Evolutionary conservation across 1,139 yeast species (phyloP).

Genomic region (Suhomyces guaymorum): DNA sequence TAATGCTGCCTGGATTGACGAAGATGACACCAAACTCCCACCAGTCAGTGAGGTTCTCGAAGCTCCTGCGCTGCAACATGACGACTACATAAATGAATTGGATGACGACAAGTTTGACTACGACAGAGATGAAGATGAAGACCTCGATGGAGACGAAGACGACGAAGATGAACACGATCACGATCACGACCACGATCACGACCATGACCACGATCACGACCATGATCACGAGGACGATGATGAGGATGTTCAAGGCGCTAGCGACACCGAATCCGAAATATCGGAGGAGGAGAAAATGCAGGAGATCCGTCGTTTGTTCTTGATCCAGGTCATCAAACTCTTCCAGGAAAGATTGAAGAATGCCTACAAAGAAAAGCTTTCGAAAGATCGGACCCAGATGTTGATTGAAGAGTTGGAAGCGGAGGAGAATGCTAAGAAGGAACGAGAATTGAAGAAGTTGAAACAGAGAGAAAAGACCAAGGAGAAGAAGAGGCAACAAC

Average conservation of each 20-base stretch:
- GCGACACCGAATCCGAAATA: slow-evolving; percentile 46
- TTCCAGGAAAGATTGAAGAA: slow-evolving; percentile 69
- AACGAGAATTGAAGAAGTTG: slow-evolving; percentile 68
- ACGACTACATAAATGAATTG: not conserved
- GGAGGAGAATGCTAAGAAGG: slow-evolving; percentile 68
- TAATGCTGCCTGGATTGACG: slow-evolving; percentile 25
- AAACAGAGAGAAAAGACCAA: slow-evolving; percentile 75
- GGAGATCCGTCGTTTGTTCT: slow-evolving; percentile 75
- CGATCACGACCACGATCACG: slow-evolving; percentile 30
- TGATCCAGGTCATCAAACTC: slow-evolving; percentile 71
- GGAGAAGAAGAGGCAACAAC: slow-evolving; percentile 72
- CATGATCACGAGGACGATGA: slow-evolving; percentile 34
- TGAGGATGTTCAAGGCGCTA: slow-evolving; percentile 24
- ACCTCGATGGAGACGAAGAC: slow-evolving; percentile 27
- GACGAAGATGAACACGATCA: slow-evolving; percentile 28
- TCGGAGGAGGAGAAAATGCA: slow-evolving; percentile 68
- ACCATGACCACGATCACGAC: slow-evolving; percentile 35
- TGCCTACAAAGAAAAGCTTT: slow-evolving; percentile 72
- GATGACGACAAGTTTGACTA: slow-evolving; percentile 1
- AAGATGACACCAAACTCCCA: slow-evolving; percentile 19
- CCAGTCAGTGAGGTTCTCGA: too few species aligned
- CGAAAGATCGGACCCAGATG: slow-evolving; percentile 70
- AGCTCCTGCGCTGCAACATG: too few species aligned
- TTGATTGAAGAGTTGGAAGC: slow-evolving; percentile 79
- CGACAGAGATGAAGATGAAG: slow-evolving; percentile 20